Base-by-base conservation (phyloP, 768 basidiomycete genomes). In the Suillus subluteus region DNA sequence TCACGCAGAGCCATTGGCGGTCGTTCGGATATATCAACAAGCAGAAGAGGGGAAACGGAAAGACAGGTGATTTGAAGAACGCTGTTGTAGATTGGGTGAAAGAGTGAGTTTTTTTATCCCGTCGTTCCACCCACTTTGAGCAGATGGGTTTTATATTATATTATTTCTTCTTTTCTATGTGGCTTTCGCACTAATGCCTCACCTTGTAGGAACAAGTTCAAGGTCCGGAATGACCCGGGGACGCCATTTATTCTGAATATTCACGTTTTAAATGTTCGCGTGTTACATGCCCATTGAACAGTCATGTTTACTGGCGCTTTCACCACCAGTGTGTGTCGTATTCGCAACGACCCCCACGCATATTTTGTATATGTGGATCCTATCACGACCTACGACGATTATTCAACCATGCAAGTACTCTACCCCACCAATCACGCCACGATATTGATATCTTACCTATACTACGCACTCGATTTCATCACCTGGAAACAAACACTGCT, bases 131-230 rank as follows among this genome's bases (percentile, higher is more conserved):
- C 11, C 35, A 12, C 21, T n/a, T 37, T 35, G 35, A 37, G 21
- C 55, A 35, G 32, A 56, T 35, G 21, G 18, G 8, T 40, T n/a
- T 63, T 16, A 8, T 37, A 12, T 6, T 15, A 8, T 37, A 23
- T 15, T 21, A 0, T 56, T 21, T 37, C 4, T 26, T 40, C 23
- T 26, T 26, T 40, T 30, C 5, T 15, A 16, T 58, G 21, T 23
- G 48, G 9, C 62, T 23, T n/a, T 62, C 21, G 18, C 32, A 16
- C 41, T 63, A 65, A 52, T 16, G 37, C 3, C 4, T 52, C 30
- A 26, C 35, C 30, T 62, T 58, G 21, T 26, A 76, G 75, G 43
- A 65, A 78, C 58, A 26, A 70, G 35, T 76, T 77, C n/a, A 58
- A n/a, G 12, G 32, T 55, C 1, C 12, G 30, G 0, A 7, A 9